Base-by-base conservation (phyloP, 179 eudicot species). In the Amaranthus tricolor region DNA sequence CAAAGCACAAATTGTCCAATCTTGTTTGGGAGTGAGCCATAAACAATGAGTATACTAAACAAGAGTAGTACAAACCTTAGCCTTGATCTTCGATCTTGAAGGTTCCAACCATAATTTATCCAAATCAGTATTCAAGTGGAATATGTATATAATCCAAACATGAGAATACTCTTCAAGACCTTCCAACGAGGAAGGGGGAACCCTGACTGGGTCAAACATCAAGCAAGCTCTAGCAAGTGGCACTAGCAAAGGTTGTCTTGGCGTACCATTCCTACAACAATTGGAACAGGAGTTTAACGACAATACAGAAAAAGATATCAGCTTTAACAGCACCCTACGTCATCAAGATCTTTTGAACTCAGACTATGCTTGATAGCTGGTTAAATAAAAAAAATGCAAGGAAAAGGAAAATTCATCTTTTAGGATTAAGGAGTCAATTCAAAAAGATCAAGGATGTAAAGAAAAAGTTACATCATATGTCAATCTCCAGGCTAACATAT, bases 241-340 rank as follows among this genome's bases (percentile, higher is more conserved):
- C 72, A 95, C 99, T 59, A 95, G 84, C 75, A 93, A 84, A 77
- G 99, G 99, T 72, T 95, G 99, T 82, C 99, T 93, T 48, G 98
- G 99, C 17, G 99, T 91, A 74, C 99, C 99, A 71, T 95, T 95
- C 87, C 99, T 95, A 74, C 80, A 84, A 44, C 70, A 58, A 53
- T 13, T 51, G 49, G 57, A 68, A 19, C 14, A 31, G 21, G 67
- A 10, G 61, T 7, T 56, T 43, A 48, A 56, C 45, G 51, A 70
- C 54, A 0, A 7, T 45, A 47, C 44, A 44, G 12, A 66, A 21
- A 12, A n/a, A 45, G 0, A 15, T 44, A 20, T 66, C 5, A 9
- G 45, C 12, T 49, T 50, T 21, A 9, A 6, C 16, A 17, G 49
- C 53, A 20, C 11, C 40, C 9, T 50, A 17, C 11, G 52, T 0